phyloP scores from a whole-genome alignment of 1,139 yeast genomes.

The Blastobotrys niveus region DNA sequence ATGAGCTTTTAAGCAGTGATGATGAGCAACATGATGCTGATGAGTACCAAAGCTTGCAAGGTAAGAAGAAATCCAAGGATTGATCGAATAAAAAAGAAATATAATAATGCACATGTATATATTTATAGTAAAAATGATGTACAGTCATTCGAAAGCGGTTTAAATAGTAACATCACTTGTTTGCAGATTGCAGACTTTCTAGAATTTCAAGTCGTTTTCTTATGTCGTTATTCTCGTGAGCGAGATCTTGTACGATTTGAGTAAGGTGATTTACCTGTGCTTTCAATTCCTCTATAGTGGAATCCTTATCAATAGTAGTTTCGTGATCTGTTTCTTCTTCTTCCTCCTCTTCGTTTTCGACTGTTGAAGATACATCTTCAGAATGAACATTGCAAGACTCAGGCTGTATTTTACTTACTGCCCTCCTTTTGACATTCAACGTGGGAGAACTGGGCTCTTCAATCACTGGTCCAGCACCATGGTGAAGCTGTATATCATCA shows the following conservation, averaged over 20 bases:
- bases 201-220: background rate
- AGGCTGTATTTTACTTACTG: background rate
- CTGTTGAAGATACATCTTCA: background rate
- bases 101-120: background rate
- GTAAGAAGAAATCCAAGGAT: background rate
- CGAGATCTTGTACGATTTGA: background rate
- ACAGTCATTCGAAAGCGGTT: no score
- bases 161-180: background rate
- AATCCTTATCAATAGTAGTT: background rate
- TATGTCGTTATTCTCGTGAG: background rate
- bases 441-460: conserved; percentile 10
- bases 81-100: background rate
- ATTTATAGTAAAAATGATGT: background rate
- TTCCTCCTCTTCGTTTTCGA: background rate
- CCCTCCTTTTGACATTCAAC: conserved; percentile 3
- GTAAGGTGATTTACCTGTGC: background rate
- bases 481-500: background rate
- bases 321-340: background rate
- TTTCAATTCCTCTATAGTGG: background rate
- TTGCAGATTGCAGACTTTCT: background rate
- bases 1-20: conserved; percentile 8
- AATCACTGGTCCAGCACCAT: conserved; percentile 9
- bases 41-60: conserved; percentile 5
- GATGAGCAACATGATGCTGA: conserved; percentile 9
- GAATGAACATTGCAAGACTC: background rate